Evolutionary conservation across 768 basidiomycete species (phyloP).

Genomic region (Psilocybe tampanensis): DNA sequence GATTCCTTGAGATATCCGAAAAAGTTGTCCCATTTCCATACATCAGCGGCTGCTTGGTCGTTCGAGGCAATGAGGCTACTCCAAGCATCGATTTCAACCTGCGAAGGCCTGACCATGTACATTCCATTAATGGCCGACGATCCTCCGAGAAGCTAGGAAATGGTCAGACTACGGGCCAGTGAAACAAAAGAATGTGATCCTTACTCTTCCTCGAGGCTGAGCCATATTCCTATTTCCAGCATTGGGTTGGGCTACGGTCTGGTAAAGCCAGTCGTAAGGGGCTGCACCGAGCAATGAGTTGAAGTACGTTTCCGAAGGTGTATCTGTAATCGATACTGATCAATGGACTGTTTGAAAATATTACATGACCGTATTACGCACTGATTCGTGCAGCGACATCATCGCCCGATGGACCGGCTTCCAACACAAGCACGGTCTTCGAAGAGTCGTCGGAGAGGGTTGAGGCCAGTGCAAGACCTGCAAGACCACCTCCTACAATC

Average conservation of each 20-base stretch:
- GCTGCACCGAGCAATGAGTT: slow-evolving; percentile 44
- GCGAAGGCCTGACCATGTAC: slow-evolving; percentile 60
- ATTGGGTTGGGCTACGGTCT: slow-evolving; percentile 48
- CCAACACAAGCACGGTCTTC: slow-evolving; percentile 39
- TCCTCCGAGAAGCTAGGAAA: slow-evolving; percentile 59
- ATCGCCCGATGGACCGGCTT: slow-evolving; percentile 38
- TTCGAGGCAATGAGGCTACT: slow-evolving; percentile 39
- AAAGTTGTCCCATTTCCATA: slow-evolving; percentile 51
- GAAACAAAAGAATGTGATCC: background rate
- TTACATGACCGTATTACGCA: slow-evolving; percentile 15
- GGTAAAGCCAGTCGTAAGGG: slow-evolving; percentile 58
- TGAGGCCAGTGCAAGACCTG: slow-evolving; percentile 35
- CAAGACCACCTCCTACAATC: slow-evolving; percentile 28
- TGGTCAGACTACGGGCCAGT: background rate
- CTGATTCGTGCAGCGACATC: slow-evolving; percentile 30
- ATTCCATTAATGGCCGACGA: slow-evolving; percentile 72
- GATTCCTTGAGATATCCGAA: slow-evolving; percentile 48
- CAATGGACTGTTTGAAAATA: background rate
- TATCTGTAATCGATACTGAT: slow-evolving; percentile 32
- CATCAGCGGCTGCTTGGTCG: slow-evolving; percentile 35
- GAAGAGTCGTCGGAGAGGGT: slow-evolving; percentile 35
- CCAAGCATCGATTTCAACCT: slow-evolving; percentile 53
- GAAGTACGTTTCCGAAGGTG: slow-evolving; percentile 55
- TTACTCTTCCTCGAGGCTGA: slow-evolving; percentile 67
- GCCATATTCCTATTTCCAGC: slow-evolving; percentile 42